phyloP scores from a whole-genome alignment of 2,329 filamentous ascomycete genomes.

The Lecanosticta acicola region DNA sequence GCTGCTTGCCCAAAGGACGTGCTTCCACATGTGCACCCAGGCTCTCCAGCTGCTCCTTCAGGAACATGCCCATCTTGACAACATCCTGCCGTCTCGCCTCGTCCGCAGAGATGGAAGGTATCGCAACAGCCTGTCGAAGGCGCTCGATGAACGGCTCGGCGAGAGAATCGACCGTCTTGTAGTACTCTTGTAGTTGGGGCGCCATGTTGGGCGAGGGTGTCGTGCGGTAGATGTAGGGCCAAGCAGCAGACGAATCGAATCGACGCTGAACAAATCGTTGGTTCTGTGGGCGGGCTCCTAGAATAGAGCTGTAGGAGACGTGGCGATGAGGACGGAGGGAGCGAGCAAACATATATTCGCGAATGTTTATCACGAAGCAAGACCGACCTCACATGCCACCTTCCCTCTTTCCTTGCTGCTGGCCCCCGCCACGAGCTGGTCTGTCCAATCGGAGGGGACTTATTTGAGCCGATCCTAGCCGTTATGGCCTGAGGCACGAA shows the following conservation, averaged over 20 bases:
- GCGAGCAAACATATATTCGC: conserved; percentile 9
- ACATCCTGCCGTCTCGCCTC: conserved; percentile 86
- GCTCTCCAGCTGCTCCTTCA: conserved; percentile 72
- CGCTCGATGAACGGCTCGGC: conserved; percentile 81
- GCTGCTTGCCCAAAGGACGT: conserved; percentile 83
- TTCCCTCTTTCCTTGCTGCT: background rate
- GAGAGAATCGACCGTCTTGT: conserved; percentile 81
- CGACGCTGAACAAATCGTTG: conserved; percentile 2
- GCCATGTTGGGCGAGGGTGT: conserved; percentile 58
- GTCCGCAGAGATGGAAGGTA: conserved; percentile 91
- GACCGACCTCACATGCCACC: background rate
- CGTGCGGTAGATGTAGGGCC: conserved; percentile 44
- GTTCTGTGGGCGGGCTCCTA: background rate
- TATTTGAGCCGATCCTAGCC: conserved; percentile 5
- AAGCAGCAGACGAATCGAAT: conserved; percentile 20
- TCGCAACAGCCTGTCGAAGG: conserved; percentile 85
- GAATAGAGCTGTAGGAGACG: conserved; percentile 1
- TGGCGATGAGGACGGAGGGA: conserved; percentile 1
- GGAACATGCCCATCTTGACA: conserved; percentile 90
- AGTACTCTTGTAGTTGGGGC: conserved; percentile 83
- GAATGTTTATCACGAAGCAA: conserved; percentile 3
- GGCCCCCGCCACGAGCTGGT: background rate
- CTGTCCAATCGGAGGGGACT: background rate
- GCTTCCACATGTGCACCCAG: conserved; percentile 86
- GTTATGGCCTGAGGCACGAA: background rate